Evolutionary conservation across 352 stramenopile species (phyloP), one percentile per base, ranked within the genome.

Genomic region (Phytophthora nicotianae): DNA sequence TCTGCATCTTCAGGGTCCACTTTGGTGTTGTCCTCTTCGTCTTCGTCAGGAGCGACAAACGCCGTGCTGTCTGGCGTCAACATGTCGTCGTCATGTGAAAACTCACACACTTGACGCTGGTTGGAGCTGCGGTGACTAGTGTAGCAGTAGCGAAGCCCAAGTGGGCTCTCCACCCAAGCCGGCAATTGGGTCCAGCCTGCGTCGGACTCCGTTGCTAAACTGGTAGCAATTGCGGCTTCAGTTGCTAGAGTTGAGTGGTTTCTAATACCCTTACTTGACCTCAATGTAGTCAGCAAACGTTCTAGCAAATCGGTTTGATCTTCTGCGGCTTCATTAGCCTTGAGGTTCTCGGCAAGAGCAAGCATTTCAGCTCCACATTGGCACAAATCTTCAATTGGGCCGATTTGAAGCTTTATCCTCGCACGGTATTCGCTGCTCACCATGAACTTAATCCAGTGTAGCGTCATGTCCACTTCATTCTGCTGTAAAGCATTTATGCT

Each of bases 361-460:
- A 93, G 75, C 72, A 91, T 75, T 33, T 81, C 72, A 21, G 81
- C 81, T 4, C 81, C 83, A 13, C 68, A 78, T 42, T 65, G 62
- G 33, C 88, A 90, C 37, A 93, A 66, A 52, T 87, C 74, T 49
- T 91, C 78, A 56, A 89, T 67, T 4, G 78, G 76, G 5, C 72
- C 79, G 13, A 72, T 77, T 0, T 76, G 75, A 47, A 88, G 85
- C 74, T 83, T 85, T 37, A 90, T 54, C 37, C 66, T 70, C 40
- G 89, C 79, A 13, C 83, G 79, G 72, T 83, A 91, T 26, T 87
- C 78, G 54, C 88, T 88, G 43, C 76, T 79, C 19, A 82, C 58
- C 56, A 91, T 63, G 17, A 85, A 75, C 40, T 88, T 81, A 58
- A 89, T 81, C 81, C 80, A 91, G 16, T 72, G 60, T 10, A 91